A percentile compares a stretch with the other conserved stretches of the same genome.
phyloP scores from a whole-genome alignment of 108 stramenopile genomes.

The Phaeodactylum tricornutum region DNA sequence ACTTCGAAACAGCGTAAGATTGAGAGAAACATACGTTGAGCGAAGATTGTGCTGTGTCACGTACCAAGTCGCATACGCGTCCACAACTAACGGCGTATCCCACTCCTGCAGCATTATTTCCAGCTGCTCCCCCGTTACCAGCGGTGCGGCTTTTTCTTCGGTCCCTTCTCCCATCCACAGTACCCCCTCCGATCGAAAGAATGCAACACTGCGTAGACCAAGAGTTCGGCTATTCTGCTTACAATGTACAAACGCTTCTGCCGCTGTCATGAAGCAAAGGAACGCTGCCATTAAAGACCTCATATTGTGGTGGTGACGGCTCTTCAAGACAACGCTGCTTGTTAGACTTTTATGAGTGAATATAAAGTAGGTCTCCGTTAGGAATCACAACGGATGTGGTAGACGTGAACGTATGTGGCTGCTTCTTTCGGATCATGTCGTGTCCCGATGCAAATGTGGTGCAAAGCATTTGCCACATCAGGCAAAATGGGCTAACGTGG shows the following conservation, averaged over 20 bases:
- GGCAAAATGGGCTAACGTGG: too few species aligned
- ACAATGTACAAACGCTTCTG: not conserved
- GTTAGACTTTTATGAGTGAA: too few species aligned
- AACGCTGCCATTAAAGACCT: not conserved
- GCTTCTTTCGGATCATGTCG: too few species aligned
- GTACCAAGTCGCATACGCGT: slow-evolving; percentile 81
- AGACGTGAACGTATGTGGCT: too few species aligned
- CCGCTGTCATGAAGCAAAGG: not conserved
- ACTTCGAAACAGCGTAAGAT: slow-evolving; percentile 1
- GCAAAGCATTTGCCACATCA: too few species aligned
- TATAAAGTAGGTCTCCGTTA: too few species aligned
- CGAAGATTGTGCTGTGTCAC: slow-evolving; percentile 3
- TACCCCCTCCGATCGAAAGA: not conserved
- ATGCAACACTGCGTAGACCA: not conserved
- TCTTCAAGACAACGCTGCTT: not conserved
- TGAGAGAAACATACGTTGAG: not conserved
- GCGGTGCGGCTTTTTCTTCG: slow-evolving; percentile 11
- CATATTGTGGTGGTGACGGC: not conserved
- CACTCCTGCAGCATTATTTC: slow-evolving; percentile 69
- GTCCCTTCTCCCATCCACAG: not conserved
- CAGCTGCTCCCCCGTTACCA: slow-evolving; percentile 63
- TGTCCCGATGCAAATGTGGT: too few species aligned
- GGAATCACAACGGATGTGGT: too few species aligned
- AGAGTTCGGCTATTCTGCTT: not conserved
- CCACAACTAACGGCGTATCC: slow-evolving; percentile 65